Percentiles rank a stretch among this genome's conserved stretches.
phyloP scores from a whole-genome alignment of 495 filamentous ascomycete genomes.

The Penicillium tannophilum region DNA sequence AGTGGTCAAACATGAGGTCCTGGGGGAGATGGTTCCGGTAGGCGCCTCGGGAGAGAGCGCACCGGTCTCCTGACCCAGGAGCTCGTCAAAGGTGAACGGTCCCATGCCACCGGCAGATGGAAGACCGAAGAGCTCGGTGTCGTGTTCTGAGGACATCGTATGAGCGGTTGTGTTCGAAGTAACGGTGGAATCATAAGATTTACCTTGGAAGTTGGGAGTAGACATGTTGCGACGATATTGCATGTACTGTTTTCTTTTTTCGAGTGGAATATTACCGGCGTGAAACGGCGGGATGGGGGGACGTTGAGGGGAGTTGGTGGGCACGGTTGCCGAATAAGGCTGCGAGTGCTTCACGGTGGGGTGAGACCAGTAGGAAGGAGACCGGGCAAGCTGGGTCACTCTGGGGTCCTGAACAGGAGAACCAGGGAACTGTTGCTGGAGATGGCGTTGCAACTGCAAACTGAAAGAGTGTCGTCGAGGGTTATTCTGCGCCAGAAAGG shows the following conservation, averaged over 20 bases:
- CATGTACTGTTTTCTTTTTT: slow-evolving; percentile 28
- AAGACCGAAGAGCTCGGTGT: slow-evolving; percentile 39
- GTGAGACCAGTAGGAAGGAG: slow-evolving; percentile 48
- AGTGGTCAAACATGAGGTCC: slow-evolving; percentile 75
- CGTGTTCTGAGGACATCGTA: slow-evolving; percentile 15
- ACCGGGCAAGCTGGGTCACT: slow-evolving; percentile 44
- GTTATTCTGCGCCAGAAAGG: slow-evolving; percentile 37
- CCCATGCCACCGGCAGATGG: slow-evolving; percentile 35
- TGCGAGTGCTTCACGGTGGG: slow-evolving; percentile 40
- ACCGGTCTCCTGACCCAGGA: slow-evolving; percentile 19
- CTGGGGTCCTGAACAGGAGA: slow-evolving; percentile 40
- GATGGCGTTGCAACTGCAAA: slow-evolving; percentile 41
- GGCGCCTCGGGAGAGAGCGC: slow-evolving; percentile 24
- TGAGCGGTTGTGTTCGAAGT: slow-evolving; percentile 7
- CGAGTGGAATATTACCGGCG: slow-evolving; percentile 30
- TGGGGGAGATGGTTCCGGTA: slow-evolving; percentile 75
- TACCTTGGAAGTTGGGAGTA: slow-evolving; percentile 40
- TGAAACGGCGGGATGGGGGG: slow-evolving; percentile 57
- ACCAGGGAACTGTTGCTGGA: slow-evolving; percentile 40
- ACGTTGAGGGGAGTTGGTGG: slow-evolving; percentile 47
- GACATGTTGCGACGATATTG: slow-evolving; percentile 44
- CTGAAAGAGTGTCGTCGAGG: slow-evolving; percentile 38
- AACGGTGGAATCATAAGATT: slow-evolving; percentile 7
- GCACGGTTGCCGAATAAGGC: slow-evolving; percentile 37
- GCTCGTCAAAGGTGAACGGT: slow-evolving; percentile 24